These are phyloP conservation scores for Pyrrhoderma lamaoense DNA, from an alignment of 1,284 basidiomycete species.

Conservation along the genomic window DNA sequence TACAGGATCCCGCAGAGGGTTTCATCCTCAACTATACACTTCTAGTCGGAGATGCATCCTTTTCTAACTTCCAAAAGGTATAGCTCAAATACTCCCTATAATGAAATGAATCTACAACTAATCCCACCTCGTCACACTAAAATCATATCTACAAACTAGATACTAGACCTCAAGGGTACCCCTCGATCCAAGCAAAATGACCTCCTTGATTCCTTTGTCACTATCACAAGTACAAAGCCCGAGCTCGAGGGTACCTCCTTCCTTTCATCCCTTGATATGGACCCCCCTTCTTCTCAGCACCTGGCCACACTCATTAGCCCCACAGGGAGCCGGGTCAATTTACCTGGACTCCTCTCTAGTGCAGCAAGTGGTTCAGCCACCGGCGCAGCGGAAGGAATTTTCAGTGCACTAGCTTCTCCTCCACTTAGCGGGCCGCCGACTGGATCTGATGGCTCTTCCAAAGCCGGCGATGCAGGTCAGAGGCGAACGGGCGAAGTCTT, in stretches of 20 bases:
- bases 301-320: conserved; percentile 50
- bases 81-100: conserved; percentile 12
- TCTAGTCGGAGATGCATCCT: conserved; percentile 86
- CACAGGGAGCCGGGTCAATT: conserved; percentile 46
- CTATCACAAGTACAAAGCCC: conserved; percentile 81
- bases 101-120: not conserved
- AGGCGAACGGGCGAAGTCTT: conserved; percentile 75
- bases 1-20: conserved; percentile 80
- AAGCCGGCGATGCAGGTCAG: conserved; percentile 29
- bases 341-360: conserved; percentile 33
- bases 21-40: conserved; percentile 94
- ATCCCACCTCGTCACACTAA: not conserved
- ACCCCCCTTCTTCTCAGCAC: conserved; percentile 48
- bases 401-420: conserved; percentile 51
- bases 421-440: conserved; percentile 49
- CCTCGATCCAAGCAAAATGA: conserved; percentile 81
- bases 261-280: conserved; percentile 91
- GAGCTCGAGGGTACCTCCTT: conserved; percentile 87
- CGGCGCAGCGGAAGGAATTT: conserved; percentile 42
- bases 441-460: conserved; percentile 34
- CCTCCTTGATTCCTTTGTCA: conserved; percentile 86
- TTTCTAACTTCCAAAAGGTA: conserved; percentile 97
- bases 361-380: conserved; percentile 19
- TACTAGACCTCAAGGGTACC: conserved; percentile 92
- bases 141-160: conserved; percentile 38